Base-by-base conservation (phyloP, 371 early-diverging fungal species). In the Sporodiniella umbellata region DNA sequence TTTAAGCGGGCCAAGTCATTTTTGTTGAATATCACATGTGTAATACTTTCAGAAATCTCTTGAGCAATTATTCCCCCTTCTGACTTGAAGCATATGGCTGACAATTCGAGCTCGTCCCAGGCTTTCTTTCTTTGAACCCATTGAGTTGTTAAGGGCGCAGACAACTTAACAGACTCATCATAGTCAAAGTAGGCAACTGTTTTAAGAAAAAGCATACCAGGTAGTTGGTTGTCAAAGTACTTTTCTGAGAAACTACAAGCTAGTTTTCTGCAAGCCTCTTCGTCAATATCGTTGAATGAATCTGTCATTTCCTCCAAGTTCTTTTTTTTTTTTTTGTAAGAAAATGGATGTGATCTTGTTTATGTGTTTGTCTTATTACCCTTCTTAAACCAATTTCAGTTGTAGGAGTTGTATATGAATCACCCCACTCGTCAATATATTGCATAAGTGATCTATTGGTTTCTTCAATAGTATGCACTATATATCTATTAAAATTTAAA, bases 381-480 rank as follows among this genome's bases (percentile, higher is more conserved):
- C 62, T 26, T 15, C 14, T 14, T 19, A 37, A 51, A 12, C 58
- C 58, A 23, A 72, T 68, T 11, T 60, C 60, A n/a, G 72, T 76
- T 2, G 82, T 55, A 28, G 75, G 75, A 22, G 84, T 79, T 0
- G 69, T 76, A 54, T 80, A 91, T 17, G 75, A 72, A 52, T 89
- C 92, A 0, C 88, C 85, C 52, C 66, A 89, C 17, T 51, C 35
- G 68, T 91, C 92, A 58, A 85, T 82, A 18, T 60, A 67, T 42
- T 57, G 48, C 12, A 68, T 51, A 30, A 88, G 80, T 18, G 56
- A 45, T 1, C 54, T 45, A 19, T 59, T 46, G 0, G 85, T 86
- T 10, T 53, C 45, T 4, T 68, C 55, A 0, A 83, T 79, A 1
- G 83, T 72, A 53, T 72, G 77, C 6, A 84, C 19, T 78, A 85